These are phyloP conservation scores for Sclerotinia subarctica DNA, from an alignment of 2,329 filamentous ascomycete genomes.

Conservation along the genomic window DNA sequence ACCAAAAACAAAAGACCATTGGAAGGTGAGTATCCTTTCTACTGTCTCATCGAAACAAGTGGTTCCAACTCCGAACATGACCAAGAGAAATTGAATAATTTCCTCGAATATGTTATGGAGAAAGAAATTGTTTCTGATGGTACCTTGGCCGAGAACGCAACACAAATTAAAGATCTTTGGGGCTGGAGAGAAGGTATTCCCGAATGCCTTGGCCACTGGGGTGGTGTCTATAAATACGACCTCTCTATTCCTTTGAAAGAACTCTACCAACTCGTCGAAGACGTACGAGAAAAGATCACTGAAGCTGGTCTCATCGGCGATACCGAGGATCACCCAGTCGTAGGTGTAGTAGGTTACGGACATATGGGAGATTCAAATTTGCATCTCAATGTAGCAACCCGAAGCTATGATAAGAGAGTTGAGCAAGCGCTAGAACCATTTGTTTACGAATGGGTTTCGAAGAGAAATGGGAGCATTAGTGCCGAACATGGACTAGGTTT, in stretches of 20 bases:
- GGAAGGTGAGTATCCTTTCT: conserved; percentile 84
- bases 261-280: conserved; percentile 86
- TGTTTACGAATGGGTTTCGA: conserved; percentile 94
- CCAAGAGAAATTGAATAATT: conserved; percentile 81
- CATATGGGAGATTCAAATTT: conserved; percentile 98
- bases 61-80: conserved; percentile 94
- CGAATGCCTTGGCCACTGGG: conserved; percentile 83
- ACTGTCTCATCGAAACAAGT: conserved; percentile 94
- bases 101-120: conserved; percentile 88
- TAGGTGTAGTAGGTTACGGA: conserved; percentile 91
- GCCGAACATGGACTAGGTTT: conserved; percentile 93
- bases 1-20: conserved; percentile 77
- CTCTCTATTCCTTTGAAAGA: conserved; percentile 87
- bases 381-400: conserved; percentile 83
- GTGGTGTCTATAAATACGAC: conserved; percentile 98
- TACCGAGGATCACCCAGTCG: conserved; percentile 71
- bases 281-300: conserved; percentile 69
- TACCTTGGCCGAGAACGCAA: conserved; percentile 89
- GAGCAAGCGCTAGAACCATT: conserved; percentile 89
- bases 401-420: conserved; percentile 80
- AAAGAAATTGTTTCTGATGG: conserved; percentile 85
- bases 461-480: conserved; percentile 87
- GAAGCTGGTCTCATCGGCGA: conserved; percentile 75
- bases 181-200: conserved; percentile 90
- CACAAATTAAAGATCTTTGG: conserved; percentile 83